phyloP scores from a whole-genome alignment of 352 stramenopile species.

The Albugo candida region DNA sequence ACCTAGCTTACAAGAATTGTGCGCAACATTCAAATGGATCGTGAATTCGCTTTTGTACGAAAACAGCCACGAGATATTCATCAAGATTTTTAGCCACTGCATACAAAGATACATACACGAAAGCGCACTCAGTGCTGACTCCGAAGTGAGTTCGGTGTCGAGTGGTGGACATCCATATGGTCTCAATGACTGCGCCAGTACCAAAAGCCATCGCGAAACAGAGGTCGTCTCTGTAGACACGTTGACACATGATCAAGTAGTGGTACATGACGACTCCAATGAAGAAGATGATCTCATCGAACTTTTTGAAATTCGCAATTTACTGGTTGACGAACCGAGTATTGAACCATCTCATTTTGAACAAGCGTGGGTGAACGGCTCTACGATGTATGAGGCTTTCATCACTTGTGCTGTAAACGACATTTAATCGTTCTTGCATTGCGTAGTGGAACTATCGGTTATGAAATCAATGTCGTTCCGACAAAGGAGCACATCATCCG shows the following conservation, averaged over 20 bases:
- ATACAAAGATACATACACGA: not conserved
- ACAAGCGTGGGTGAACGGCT: constrained; percentile 46
- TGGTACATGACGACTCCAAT: constrained; percentile 8
- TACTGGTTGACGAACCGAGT: constrained; percentile 28
- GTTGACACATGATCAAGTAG: constrained; percentile 9
- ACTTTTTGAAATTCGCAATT: constrained; percentile 40
- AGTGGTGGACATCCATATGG: not conserved
- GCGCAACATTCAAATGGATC: constrained; percentile 77
- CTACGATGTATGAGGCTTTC: constrained; percentile 34
- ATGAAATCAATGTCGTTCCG: not conserved
- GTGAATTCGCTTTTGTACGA: constrained; percentile 72
- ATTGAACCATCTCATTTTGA: constrained; percentile 66
- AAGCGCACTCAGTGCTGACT: not conserved
- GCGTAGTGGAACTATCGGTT: not conserved
- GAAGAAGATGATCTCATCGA: constrained; percentile 25
- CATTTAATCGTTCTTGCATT: not conserved
- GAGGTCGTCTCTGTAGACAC: constrained; percentile 9
- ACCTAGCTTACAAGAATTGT: constrained; percentile 55
- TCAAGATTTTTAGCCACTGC: not conserved
- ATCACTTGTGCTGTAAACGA: not conserved
- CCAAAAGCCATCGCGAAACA: constrained; percentile 4
- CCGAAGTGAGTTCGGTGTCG: not conserved
- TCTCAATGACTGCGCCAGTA: constrained; percentile 8
- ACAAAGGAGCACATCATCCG: constrained; percentile 53
- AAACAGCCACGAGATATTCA: constrained; percentile 59